Percentiles rank a stretch among this genome's conserved stretches.
phyloP scores from a whole-genome alignment of 495 filamentous ascomycete genomes.

The Lasiosphaeria ovina region DNA sequence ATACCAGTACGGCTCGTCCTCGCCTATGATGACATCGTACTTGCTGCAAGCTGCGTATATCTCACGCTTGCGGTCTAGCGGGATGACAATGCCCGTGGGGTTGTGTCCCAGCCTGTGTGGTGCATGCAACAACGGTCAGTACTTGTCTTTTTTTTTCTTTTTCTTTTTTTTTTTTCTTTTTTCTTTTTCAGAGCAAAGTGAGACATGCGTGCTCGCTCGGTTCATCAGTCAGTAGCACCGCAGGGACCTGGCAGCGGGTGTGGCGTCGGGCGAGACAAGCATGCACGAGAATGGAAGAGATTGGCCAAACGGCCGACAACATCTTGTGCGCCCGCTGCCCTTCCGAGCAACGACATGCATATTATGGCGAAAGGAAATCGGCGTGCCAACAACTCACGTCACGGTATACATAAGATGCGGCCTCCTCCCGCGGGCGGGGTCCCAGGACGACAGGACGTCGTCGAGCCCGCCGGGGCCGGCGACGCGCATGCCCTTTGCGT shows the following conservation, averaged over 20 bases:
- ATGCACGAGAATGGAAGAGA: too few relatives aligned
- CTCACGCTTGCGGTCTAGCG: constrained; percentile 66
- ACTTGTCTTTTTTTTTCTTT: background rate
- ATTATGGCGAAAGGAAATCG: too few relatives aligned
- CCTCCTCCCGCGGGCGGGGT: constrained; percentile 63
- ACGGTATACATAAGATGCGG: constrained; percentile 91
- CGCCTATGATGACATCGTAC: constrained; percentile 88
- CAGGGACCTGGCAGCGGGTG: too few relatives aligned
- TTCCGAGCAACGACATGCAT: too few relatives aligned
- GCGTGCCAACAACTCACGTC: constrained; percentile 56
- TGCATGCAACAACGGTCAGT: constrained; percentile 10
- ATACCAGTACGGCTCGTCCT: constrained; percentile 97
- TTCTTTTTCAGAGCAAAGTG: too few relatives aligned
- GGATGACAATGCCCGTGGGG: constrained; percentile 74
- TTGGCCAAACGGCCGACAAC: too few relatives aligned
- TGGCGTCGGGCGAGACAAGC: too few relatives aligned
- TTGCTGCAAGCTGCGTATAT: constrained; percentile 77
- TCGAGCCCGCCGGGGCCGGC: constrained; percentile 67
- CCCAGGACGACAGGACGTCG: constrained; percentile 81
- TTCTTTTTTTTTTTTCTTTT: too few relatives aligned
- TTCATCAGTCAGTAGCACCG: too few relatives aligned
- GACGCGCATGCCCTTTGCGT: constrained; percentile 71
- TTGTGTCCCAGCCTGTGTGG: constrained; percentile 78
- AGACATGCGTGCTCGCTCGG: too few relatives aligned
- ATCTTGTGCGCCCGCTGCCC: too few relatives aligned